These are phyloP conservation scores for Aspergillus egyptiacus DNA, from an alignment of 495 filamentous ascomycete genomes.

Conservation along the genomic window DNA sequence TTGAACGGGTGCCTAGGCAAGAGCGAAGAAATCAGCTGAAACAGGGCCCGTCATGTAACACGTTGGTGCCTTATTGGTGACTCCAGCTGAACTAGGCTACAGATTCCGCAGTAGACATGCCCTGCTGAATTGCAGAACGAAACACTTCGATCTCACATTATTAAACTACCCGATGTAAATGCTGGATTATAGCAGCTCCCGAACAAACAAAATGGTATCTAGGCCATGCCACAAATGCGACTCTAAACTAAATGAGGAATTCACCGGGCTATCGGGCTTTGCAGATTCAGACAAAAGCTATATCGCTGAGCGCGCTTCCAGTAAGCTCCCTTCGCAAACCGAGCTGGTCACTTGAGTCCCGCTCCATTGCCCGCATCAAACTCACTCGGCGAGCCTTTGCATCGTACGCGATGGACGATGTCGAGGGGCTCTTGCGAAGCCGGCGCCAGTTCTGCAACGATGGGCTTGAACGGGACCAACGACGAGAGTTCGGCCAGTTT, in stretches of 20 bases:
- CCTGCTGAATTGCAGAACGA: not conserved
- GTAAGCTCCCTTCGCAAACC: conserved; percentile 9
- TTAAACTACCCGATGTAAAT: not conserved
- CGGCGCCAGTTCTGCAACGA: conserved; percentile 2
- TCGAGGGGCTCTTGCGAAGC: conserved; percentile 17
- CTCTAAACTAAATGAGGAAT: not conserved
- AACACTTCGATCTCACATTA: not conserved
- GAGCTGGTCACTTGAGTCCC: conserved; percentile 2
- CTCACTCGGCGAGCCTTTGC: conserved; percentile 8
- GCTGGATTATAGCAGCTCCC: not conserved
- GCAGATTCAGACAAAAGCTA: conserved; percentile 12
- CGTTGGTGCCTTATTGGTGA: too few species aligned
- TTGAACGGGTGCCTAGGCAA: not conserved
- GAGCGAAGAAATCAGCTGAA: not conserved
- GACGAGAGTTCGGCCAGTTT: not conserved
- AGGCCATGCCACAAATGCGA: not conserved
- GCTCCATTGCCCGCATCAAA: conserved; percentile 8
- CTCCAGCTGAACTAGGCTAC: too few species aligned
- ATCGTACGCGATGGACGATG: conserved; percentile 13
- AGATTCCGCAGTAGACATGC: too few species aligned
- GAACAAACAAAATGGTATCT: conserved; percentile 7
- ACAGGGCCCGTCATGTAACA: not conserved
- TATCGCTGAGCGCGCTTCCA: conserved; percentile 14
- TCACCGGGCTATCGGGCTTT: not conserved
- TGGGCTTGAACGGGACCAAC: conserved; percentile 12